Base-by-base conservation (phyloP, 208 protist genomes). In the Wallacemonas sp. region DNA sequence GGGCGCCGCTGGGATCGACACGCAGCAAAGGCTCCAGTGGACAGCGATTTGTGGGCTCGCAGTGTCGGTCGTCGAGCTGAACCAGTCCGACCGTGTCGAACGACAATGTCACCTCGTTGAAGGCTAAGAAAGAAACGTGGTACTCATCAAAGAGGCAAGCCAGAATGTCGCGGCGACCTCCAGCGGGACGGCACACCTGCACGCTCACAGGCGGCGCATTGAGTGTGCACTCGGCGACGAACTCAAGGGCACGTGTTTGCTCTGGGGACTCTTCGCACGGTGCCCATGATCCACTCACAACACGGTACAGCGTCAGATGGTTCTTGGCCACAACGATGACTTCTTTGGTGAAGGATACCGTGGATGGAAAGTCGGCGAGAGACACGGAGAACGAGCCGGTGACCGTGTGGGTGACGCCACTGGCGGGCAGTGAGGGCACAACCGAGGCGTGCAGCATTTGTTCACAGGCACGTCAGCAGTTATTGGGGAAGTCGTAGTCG, bases 61-160 rank as follows among this genome's bases (percentile, higher is more conserved):
- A 63, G 24, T 54, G 39, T 0, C 89, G 75, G 36, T 96, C 87
- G 48, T 93, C 85, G 1, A 96, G 66, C 59, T 93, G 90, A 2
- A 96, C 76, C 8, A 96, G 79, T 4, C 76, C 78, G 0, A 96
- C 63, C 1, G 91, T 93, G 58, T 88, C 79, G 37, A 90, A 82
- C 46, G 79, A 71, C 52, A 76, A 59, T 0, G 63, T 63, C 4
- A 86, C 17, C 1, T 85, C 65, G 75, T 94, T 84, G 57, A 83
- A 92, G 48, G 79, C 70, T 19, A 96, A 36, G 58, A 96, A 80
- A 1, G 91, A 94, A 19, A 93, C 57, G 72, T 94, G 91, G 48
- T 87, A 87, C 62, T 96, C 84, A 55, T 93, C 88, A 59, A 96
- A 84, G 17, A 90, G 79, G 33, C 92, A 66, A 1, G 74, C 84